phyloP scores from a whole-genome alignment of 2,329 filamentous ascomycete genomes.

The Fusarium vanettenii region DNA sequence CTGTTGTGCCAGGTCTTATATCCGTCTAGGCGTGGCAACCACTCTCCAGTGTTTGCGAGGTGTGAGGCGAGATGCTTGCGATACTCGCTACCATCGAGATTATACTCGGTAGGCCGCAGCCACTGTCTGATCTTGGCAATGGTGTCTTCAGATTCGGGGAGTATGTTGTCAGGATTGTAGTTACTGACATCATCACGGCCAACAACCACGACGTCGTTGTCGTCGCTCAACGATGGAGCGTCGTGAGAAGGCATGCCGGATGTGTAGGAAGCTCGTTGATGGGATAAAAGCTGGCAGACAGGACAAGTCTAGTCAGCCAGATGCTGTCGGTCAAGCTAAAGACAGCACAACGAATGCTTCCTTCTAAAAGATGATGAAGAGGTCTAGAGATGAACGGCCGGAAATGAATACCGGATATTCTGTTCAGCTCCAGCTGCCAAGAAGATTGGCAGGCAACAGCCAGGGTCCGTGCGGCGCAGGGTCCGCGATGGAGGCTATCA shows the following conservation, averaged over 20 bases:
- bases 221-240: background rate
- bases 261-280: background rate
- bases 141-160: conserved; percentile 41
- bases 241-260: background rate
- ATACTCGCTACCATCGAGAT: conserved; percentile 29
- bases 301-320: background rate
- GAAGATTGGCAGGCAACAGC: background rate
- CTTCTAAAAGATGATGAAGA: background rate
- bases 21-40: conserved; percentile 10
- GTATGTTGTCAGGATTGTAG: conserved; percentile 48
- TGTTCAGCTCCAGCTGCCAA: background rate
- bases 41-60: conserved; percentile 23
- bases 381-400: background rate
- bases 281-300: background rate
- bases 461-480: background rate
- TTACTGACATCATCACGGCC: conserved; percentile 41
- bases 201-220: conserved; percentile 24
- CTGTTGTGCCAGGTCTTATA: conserved; percentile 24
- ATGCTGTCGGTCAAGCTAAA: background rate
- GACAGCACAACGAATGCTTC: background rate
- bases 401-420: background rate
- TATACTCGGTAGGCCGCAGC: conserved; percentile 34
- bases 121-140: conserved; percentile 39
- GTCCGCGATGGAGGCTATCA: background rate
- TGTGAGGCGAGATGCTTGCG: conserved; percentile 31